These are phyloP conservation scores for Thinopyrum elongatum DNA, from an alignment of 176 grass and related monocot species.

Conservation along the genomic window DNA sequence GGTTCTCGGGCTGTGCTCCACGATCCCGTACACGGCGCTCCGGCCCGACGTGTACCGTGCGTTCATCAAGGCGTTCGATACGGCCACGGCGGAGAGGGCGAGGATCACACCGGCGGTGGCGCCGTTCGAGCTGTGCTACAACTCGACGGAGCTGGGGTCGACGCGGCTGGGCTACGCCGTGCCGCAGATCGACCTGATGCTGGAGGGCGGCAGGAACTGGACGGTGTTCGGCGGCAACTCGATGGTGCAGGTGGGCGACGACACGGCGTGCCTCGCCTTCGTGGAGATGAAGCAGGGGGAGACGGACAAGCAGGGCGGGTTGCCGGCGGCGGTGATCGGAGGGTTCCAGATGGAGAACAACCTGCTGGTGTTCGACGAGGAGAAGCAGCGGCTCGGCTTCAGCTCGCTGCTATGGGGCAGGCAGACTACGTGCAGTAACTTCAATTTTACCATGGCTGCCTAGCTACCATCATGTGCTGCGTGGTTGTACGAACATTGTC, in stretches of 20 bases:
- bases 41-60: conserved; percentile 39
- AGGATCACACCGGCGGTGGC: conserved; percentile 1
- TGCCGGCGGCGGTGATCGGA: conserved; percentile 43
- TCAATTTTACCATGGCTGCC: conserved; percentile 39
- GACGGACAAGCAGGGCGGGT: neutral
- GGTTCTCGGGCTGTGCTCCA: conserved; percentile 18
- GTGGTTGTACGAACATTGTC: too few relatives aligned
- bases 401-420: conserved; percentile 22
- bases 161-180: conserved; percentile 51
- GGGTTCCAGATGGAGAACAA: conserved; percentile 77
- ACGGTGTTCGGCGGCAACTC: conserved; percentile 51
- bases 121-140: conserved; percentile 58
- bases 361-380: conserved; percentile 51
- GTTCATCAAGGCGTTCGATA: conserved; percentile 29
- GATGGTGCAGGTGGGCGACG: conserved; percentile 27
- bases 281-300: neutral
- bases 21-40: conserved; percentile 44
- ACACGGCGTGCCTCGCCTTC: conserved; percentile 54
- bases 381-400: conserved; percentile 36
- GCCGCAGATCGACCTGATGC: conserved; percentile 45
- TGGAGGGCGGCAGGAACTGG: conserved; percentile 46
- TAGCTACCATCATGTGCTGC: neutral
- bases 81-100: neutral
- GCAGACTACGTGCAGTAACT: conserved; percentile 51
- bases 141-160: conserved; percentile 27